phyloP scores from a whole-genome alignment of 495 filamentous ascomycete genomes.

The Penicillium desertorum region DNA sequence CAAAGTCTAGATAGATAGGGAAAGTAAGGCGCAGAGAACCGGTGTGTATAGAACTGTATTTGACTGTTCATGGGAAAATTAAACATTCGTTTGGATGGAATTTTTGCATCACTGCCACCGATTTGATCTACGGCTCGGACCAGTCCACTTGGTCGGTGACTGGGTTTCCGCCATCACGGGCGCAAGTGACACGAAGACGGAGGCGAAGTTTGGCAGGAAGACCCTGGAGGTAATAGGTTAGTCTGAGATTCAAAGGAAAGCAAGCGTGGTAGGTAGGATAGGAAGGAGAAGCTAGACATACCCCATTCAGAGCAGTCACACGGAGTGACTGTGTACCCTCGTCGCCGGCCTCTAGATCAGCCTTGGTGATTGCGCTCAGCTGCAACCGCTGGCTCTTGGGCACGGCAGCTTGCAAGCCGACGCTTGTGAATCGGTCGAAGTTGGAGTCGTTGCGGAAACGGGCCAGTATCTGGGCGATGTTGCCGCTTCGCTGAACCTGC shows the following conservation, averaged over 20 bases:
- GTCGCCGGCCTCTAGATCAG: conserved; percentile 70
- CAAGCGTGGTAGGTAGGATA: neutral
- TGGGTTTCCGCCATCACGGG: conserved; percentile 62
- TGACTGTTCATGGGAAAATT: conserved; percentile 22
- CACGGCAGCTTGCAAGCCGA: conserved; percentile 89
- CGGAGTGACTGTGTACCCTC: conserved; percentile 90
- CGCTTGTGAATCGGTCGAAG: conserved; percentile 61
- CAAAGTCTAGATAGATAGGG: conserved; percentile 15
- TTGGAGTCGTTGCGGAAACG: conserved; percentile 77
- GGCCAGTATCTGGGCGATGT: conserved; percentile 69
- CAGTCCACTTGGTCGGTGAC: conserved; percentile 95
- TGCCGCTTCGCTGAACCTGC: conserved; percentile 74
- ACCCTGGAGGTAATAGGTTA: conserved; percentile 39
- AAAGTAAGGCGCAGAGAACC: conserved; percentile 5
- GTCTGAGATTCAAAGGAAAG: neutral
- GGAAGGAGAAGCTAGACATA: conserved; percentile 53
- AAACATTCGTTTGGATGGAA: conserved; percentile 22
- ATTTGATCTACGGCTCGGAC: conserved; percentile 64
- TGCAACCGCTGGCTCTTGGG: conserved; percentile 93
- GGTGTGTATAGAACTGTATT: conserved; percentile 22
- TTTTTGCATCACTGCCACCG: conserved; percentile 12
- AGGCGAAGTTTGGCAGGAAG: conserved; percentile 73
- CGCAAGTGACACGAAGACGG: conserved; percentile 80
- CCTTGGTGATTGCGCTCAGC: conserved; percentile 78
- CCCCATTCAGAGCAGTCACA: conserved; percentile 77